Evolutionary conservation across 1,139 yeast genomes (phyloP), one percentile per base, ranked within the genome.

Genomic region (Geotrichum candidum): DNA sequence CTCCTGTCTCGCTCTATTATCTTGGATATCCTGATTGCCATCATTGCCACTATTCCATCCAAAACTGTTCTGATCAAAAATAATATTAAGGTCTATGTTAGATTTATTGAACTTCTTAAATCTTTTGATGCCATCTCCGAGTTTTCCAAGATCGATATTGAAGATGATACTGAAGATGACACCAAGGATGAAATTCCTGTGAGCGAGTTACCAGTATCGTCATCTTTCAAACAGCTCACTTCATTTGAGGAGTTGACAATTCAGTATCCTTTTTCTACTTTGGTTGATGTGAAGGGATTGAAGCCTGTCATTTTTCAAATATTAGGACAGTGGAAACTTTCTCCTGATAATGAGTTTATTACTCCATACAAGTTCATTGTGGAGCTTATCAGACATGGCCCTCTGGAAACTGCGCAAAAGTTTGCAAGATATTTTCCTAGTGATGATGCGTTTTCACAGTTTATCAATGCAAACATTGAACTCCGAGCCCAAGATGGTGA

Each of bases 21-120:
- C 3, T 53, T 67, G 27, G 72, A 69, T 54, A 50, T 68, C 23
- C 61, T 71, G 13, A 48, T 65, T 6, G 57, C 67, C 35, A 59
- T 69, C 11, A 61, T 71, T 27, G 56, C 62, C 5, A 57, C 58
- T 33, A 23, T 65, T 2, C 48, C 56, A n/a, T 60, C 64, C 13
- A 62, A 65, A 35, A 68, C 65, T 13, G 67, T 65, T 22, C 59
- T 66, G 11, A 59, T 69, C 18, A 58, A 60, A 11, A 70, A 68
- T 51, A 64, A 65, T 22, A 62, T 65, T 4, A 58, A 67, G 13
- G 58, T 64, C 31, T 70, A 68, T 52, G 56, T 67, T 6, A 63
- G 57, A 25, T 67, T 58, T 38, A 54, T 65, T 1, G 45, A 56
- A n/a, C 50, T 67, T 25, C 61, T 68, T 51, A 67, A 65, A 57